Base-by-base conservation (phyloP, 2,329 filamentous ascomycete species). In the Cordyceps javanica region DNA sequence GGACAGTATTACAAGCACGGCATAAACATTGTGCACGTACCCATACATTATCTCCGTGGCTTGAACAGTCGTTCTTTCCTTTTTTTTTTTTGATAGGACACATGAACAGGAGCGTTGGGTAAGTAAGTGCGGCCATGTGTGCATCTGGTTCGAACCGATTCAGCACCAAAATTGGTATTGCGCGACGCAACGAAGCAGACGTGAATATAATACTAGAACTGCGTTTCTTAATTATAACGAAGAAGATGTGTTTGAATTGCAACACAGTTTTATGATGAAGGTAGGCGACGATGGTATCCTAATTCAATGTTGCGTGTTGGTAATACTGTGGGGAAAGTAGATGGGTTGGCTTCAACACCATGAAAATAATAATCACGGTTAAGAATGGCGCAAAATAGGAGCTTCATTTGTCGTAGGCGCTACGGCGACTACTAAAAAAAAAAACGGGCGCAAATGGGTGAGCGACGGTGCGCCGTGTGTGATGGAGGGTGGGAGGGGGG, bases 401-500 rank as follows among this genome's bases (percentile, higher is more conserved):
- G 48, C 41, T 26, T 56, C 39, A 52, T 28, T 41, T 23, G n/a
- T 10, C 11, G 19, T 34, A 44, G 9, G 28, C 5, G 30, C 16
- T 21, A 38, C 28, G 7, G 26, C 14, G 30, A 38, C 19, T 26
- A 16, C n/a, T 38, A 34, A 16, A 21, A 13, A 28, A 41, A 57
- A 55, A 50, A 50, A 25, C 23, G 52, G 32, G 46, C 32, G 42
- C 19, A 26, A 28, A 50, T 56, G 32, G 42, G 56, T 52, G 54
- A 28, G 54, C 32, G 45, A 48, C 45, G 36, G 42, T 59, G 59
- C 34, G 49, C 45, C 16, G 26, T 14, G 45, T 50, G 53, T 61
- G 46, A 58, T 50, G 54, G 58, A 60, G 57, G 60, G 58, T 55
- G 50, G 54, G 50, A 55, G 58, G 52, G 57, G 50, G 49, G 55